Base-by-base conservation (phyloP, 129 eudicot species). In the Glebionis coronaria region DNA sequence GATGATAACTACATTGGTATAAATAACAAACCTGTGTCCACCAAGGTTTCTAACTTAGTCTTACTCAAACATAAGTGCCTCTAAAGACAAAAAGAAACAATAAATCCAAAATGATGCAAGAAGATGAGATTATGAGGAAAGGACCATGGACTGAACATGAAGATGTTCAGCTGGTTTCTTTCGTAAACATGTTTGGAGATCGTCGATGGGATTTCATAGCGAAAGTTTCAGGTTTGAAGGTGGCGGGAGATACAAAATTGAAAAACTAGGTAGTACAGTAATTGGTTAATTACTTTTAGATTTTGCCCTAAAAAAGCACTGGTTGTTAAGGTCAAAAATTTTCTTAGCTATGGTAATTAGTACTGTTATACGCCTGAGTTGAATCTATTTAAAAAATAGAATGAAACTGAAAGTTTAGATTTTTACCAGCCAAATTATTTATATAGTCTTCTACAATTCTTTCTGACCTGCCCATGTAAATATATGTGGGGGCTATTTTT, bases 151-250 rank as follows among this genome's bases (percentile, higher is more conserved):
- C 97, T 4, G 97, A 90, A 70, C 84, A 90, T 49, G 97, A 90
- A 82, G 97, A 90, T 55, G 83, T 80, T 65, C 97, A 86, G 68
- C 77, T 90, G 70, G 81, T 80, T 42, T 84, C 83, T 56, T 86
- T 79, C 61, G 97, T 86, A 60, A 85, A 87, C 79, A 67, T 84
- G 71, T 86, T 90, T 20, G 97, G 97, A 6, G 95, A 90, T 67
- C 95, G 97, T 12, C 77, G 97, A 63, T 90, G 97, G 97, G 97
- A 90, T 86, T 90, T 90, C 91, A 81, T 90, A 73, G 90, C 97
- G 21, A 86, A 90, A 84, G 97, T 90, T 73, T 90, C 97, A 90
- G 97, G 97, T 90, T 90, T 90, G 97, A 86, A 86, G 97, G 97
- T 90, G 97, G 97, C 88, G 97, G 97, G 97, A 84, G 97, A 86